Evolutionary conservation across 305 asterid species (phyloP), one percentile per base, ranked within the genome.

Genomic region (Solanum hybrid): DNA sequence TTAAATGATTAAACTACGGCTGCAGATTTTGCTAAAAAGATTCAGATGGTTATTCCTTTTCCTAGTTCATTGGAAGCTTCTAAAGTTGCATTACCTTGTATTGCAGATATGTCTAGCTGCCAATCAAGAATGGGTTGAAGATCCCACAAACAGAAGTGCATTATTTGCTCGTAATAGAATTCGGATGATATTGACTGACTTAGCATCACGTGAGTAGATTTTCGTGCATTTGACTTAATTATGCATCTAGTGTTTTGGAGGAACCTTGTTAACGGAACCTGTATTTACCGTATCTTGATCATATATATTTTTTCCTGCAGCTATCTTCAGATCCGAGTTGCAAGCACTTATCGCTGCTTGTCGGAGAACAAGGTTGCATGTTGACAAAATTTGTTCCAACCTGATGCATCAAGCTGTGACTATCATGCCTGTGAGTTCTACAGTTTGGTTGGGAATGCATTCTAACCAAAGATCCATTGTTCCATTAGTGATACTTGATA

Each of bases 71-170:
- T 85, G 51, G 34, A 57, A 85, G 33, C 46, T 85, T 76, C 71
- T 79, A 90, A 73, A 37, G 67, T 74, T 75, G 34, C 46, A 37
- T 6, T 76, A 39, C 77, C 89, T 90, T 90, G 57, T 91, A 87
- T 91, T 93, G 91, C 96, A 97, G 98, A 94, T 96, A 91, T 97
- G 99, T 89, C 92, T 76, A 90, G 94, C 91, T 84, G 94, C 92
- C 88, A 92, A 94, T 92, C 99, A 93, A 90, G 94, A 92, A 89
- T 97, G 99, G 98, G 97, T 97, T 89, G 99, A 96, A 93, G 99
- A 97, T 94, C 99, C 99, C 67, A 97, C 98, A 37, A 97, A 97
- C 88, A 93, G 77, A 93, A 97, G 95, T 89, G 90, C 94, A 79
- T 61, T 94, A 86, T 97, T 95, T 91, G 94, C 95, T 90, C 98